Base-by-base conservation (phyloP, 2,329 filamentous ascomycete genomes). In the Phymatotrichopsis omnivora region DNA sequence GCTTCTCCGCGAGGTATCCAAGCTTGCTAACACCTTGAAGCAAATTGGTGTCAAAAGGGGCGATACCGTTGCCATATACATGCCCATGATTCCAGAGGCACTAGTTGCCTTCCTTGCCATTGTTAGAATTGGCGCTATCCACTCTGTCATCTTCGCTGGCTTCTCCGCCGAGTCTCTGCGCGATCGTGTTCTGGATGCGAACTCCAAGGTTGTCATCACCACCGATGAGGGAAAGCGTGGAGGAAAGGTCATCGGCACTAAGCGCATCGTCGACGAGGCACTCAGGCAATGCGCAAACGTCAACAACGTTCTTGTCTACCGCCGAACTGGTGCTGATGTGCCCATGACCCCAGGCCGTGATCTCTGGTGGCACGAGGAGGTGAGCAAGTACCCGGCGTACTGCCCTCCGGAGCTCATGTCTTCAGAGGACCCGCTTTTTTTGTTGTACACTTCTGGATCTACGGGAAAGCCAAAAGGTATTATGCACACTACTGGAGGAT, bases 381-480 rank as follows among this genome's bases (percentile, higher is more conserved):
- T 89, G 44, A 85, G 93, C 64, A 96, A 95, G 71, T 96, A 85
- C 76, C 91, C 91, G 54, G 74, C 78, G 59, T 96, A 96, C 72
- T 80, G 93, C 61, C 72, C 89, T 23, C 87, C 89, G 8, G 87
- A 93, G 71, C 67, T 78, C 55, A 82, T 98, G 75, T 85, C 76
- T 71, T 83, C 91, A 1, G 91, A 98, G 66, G 91, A 98, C 62
- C 91, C 91, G 46, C 76, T 98, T 7, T 98, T 96, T 77, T 71
- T 98, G 48, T 82, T 98, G 45, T 98, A 98, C 70, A 98, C 91
- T 2, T 96, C 89, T 27, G 91, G 91, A 30, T 96, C 89, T 1
- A 98, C 91, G 7, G 91, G 91, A 54, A 96, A 96, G 75, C 91
- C 91, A 57, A 98, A 98, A 77, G 91, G 91, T 67, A 83, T 98